A percentile compares a stretch with the other conserved stretches of the same genome.
phyloP scores from a whole-genome alignment of 371 early-diverging fungal genomes.

The Thermomucor indicae-seudaticae region DNA sequence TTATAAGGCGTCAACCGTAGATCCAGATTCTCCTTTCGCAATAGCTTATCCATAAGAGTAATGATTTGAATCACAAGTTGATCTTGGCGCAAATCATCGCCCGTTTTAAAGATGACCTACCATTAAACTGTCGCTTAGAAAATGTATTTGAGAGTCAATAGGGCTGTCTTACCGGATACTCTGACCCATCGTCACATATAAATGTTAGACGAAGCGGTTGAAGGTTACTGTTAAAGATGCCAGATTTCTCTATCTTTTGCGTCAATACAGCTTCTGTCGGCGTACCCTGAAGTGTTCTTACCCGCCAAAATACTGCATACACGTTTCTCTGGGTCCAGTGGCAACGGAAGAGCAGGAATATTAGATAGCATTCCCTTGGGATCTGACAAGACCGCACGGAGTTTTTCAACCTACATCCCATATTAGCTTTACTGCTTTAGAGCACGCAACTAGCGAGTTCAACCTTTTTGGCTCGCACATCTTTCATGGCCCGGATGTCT shows the following conservation, averaged over 20 bases:
- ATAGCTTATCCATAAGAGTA: conserved; percentile 89
- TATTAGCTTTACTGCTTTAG: too few relatives aligned
- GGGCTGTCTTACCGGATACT: conserved; percentile 61
- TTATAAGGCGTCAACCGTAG: conserved; percentile 89
- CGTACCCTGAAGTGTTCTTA: conserved; percentile 28
- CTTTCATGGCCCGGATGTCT: conserved; percentile 71
- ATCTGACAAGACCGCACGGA: conserved; percentile 73
- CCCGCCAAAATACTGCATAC: conserved; percentile 84
- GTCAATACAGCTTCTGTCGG: not conserved
- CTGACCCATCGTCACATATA: conserved; percentile 66
- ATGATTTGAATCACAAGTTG: conserved; percentile 96
- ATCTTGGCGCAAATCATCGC: conserved; percentile 97
- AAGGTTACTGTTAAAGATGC: conserved; percentile 89
- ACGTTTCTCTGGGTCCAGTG: conserved; percentile 81
- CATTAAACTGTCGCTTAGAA: not conserved
- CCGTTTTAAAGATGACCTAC: conserved; percentile 88
- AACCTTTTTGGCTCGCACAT: conserved; percentile 80
- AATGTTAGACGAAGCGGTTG: conserved; percentile 85
- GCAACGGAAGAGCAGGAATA: conserved; percentile 79
- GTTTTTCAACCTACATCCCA: conserved; percentile 64
- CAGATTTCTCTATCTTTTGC: conserved; percentile 59
- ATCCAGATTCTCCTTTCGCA: conserved; percentile 93
- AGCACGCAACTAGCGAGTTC: too few relatives aligned
- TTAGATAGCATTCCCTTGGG: conserved; percentile 72
- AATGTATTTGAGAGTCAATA: not conserved